A percentile compares a stretch with the other conserved stretches of the same genome.
These are phyloP conservation scores for Xylona heveae DNA, from an alignment of 495 filamentous ascomycete genomes.

Conservation along the genomic window DNA sequence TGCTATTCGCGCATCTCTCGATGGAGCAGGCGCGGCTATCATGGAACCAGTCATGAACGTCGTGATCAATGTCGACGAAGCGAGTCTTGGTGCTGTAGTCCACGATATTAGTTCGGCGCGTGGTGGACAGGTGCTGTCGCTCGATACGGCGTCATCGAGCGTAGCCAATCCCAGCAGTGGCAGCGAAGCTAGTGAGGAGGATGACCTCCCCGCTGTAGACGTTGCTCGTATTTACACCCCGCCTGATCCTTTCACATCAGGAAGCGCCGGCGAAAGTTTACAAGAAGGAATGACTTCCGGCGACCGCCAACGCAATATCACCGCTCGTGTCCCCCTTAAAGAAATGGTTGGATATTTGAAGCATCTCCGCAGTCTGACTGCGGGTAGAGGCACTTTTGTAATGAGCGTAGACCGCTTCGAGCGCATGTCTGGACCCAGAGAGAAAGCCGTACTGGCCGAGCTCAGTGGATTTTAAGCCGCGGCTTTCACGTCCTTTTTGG, in stretches of 20 bases:
- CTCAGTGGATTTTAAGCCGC: constrained; percentile 20
- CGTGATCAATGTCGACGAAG: constrained; percentile 64
- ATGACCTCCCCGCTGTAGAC: constrained; percentile 31
- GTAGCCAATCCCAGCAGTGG: constrained; percentile 12
- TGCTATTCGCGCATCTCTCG: constrained; percentile 35
- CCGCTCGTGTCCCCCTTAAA: constrained; percentile 71
- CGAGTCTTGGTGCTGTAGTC: constrained; percentile 61
- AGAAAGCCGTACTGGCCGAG: constrained; percentile 32
- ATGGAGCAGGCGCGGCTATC: constrained; percentile 29
- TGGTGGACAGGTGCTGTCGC: constrained; percentile 67
- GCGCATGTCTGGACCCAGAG: constrained; percentile 45
- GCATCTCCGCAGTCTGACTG: constrained; percentile 71
- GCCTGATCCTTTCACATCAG: constrained; percentile 46
- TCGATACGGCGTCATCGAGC: constrained; percentile 48
- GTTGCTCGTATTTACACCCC: constrained; percentile 58
- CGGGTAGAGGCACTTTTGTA: constrained; percentile 75
- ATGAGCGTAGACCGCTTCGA: constrained; percentile 87
- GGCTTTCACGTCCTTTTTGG: too few species aligned
- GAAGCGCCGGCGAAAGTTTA: constrained; percentile 7
- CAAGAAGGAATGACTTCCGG: constrained; percentile 5
- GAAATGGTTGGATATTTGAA: constrained; percentile 96
- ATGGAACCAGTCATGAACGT: constrained; percentile 90
- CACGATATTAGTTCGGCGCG: constrained; percentile 69
- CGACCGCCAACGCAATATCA: constrained; percentile 35
- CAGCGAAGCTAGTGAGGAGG: constrained; percentile 9